Evolutionary conservation across 2,329 filamentous ascomycete species (phyloP), one percentile per base, ranked within the genome.

Genomic region (Basipetospora chlamydospora): DNA sequence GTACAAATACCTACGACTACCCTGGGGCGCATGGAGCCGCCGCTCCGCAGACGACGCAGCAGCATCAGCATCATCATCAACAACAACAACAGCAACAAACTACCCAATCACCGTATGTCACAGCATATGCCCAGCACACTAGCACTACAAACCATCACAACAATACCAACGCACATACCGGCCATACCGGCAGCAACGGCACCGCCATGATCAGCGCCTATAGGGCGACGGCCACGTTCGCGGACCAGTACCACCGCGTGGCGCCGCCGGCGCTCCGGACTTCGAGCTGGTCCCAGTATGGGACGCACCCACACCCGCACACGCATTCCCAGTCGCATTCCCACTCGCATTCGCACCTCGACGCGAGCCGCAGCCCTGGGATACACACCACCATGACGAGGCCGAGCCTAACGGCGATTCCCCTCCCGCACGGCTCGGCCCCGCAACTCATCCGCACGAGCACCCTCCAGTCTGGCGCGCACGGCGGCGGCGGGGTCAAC

Each of bases 401-500:
- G 16, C 57, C 66, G 1, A 60, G 57, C 38, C 47, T 70, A 44
- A 61, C 66, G 20, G 56, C 66, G 7, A 48, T 69, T n/a, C 59
- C 67, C 28, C 60, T 67, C 41, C 61, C 67, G 2, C 55, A 61
- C 0, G 54, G 59, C 1, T 53, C 52, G 17, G 50, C 59, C 4
- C 69, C 70, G 2, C 59, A 64, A 43, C 61, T 75, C 3, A 61
- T 73, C 16, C 61, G 70, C 25, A 75, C 70, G 3, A 75, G 69
- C 53, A 73, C 67, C 2, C 56, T 72, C 11, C 60, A 62, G 35
- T 47, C 54, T 2, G 50, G 48, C 4, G 52, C 56, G 26, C 54
- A 55, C 39, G 57, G 56, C 10, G 50, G 48, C 39, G 42, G 54
- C 25, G n/a, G n/a, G n/a, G 22, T 23, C 46, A 23, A 38, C 16